These are phyloP conservation scores for Arxiozyma slooffiae DNA, from an alignment of 1,139 yeast genomes.

Conservation along the genomic window DNA sequence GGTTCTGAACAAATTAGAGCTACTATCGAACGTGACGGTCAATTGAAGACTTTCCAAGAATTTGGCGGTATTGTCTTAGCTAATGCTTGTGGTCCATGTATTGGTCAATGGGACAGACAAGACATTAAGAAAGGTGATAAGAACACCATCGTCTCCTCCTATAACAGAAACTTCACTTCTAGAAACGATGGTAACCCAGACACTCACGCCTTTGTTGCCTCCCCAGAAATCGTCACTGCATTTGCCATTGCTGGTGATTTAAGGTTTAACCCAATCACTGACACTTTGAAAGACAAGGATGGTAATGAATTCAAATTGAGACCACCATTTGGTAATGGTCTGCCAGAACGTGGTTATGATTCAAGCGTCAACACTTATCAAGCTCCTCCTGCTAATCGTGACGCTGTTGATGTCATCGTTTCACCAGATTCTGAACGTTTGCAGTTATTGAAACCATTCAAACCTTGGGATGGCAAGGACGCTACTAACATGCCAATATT, in stretches of 20 bases:
- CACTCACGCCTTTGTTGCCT: constrained; percentile 95
- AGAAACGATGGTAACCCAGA: constrained; percentile 99
- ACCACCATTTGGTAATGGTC: constrained; percentile 87
- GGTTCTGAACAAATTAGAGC: constrained; percentile 99
- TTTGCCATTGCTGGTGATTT: constrained; percentile 95
- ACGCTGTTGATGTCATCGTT: constrained; percentile 62
- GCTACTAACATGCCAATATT: constrained; percentile 82
- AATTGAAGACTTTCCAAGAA: constrained; percentile 77
- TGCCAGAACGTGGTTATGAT: constrained; percentile 78
- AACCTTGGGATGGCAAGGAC: constrained; percentile 95
- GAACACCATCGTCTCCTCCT: constrained; percentile 96
- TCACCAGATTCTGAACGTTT: constrained; percentile 81
- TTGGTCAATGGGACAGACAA: constrained; percentile 99
- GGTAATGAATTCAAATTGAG: constrained; percentile 93
- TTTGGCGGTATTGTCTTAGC: constrained; percentile 95
- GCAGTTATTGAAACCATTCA: constrained; percentile 84
- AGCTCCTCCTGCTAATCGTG: constrained; percentile 91
- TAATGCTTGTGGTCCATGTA: constrained; percentile 99
- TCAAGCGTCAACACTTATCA: constrained; percentile 92
- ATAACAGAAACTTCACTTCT: constrained; percentile 98
- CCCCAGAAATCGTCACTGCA: constrained; percentile 96
- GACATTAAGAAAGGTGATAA: constrained; percentile 96
- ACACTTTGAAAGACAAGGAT: constrained; percentile 82
- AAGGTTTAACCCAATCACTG: constrained; percentile 96
- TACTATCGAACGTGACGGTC: constrained; percentile 96